Base-by-base conservation (phyloP, 2,329 filamentous ascomycete species). In the Colletotrichum sp. region DNA sequence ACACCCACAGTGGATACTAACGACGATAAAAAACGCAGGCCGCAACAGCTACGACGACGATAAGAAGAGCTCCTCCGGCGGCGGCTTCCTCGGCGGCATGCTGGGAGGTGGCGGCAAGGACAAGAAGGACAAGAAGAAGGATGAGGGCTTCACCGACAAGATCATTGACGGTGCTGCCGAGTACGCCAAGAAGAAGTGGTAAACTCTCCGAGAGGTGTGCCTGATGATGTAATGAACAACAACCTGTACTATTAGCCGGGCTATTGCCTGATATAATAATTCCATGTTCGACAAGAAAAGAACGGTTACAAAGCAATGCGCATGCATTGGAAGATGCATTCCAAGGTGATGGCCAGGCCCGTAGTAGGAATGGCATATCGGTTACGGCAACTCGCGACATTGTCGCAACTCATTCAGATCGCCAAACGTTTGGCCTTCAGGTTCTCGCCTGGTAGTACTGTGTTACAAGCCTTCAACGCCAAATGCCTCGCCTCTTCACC, bases 151-250 rank as follows among this genome's bases (percentile, higher is more conserved):
- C 47, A 65, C 69, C 51, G 69, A 73, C 38, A 74, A 73, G 69
- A 18, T 73, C 58, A 74, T 74, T 43, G 72, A 74, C 8, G 69
- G 72, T 15, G 72, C 64, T 16, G 69, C 72, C 9, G 33, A 55
- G 51, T 69, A 69, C 31, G 72, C 72, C 69, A 74, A 73, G 72
- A 74, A 74, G 69, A 72, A 74, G 27, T 73, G 65, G 29, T 74
- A 61, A 69, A 64, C 12, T 34, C 13, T 12, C n/a, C 4, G 18
- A 8, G 9, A 1, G 11, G n/a, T 24, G 4, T 27, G 59, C 24
- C 12, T 61, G 31, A 73, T 31, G 71, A 73, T 70, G 67, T 66
- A 62, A 73, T 31, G 71, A 71, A 71, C 31, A 47, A 27, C 43
- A 61, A 29, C 27, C 24, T 73, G 71, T 73, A 73, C 16, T 24